phyloP scores from a whole-genome alignment of 2,329 filamentous ascomycete genomes.

The Phyllosticta capitalensis region DNA sequence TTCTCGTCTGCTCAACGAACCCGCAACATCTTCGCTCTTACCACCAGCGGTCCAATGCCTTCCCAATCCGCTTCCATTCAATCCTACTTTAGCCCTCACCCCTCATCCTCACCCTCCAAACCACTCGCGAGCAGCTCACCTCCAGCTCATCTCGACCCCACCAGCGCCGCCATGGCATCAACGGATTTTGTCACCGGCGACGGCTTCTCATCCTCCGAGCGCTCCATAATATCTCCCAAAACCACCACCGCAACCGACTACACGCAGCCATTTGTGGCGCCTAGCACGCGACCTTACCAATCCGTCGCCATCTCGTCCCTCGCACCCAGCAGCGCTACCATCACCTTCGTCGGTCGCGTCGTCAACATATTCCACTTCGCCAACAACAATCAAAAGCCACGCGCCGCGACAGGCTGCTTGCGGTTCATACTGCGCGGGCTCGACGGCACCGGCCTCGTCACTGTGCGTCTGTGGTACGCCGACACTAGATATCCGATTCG shows the following conservation, averaged over 20 bases:
- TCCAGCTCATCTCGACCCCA: not conserved
- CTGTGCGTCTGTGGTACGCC: conserved; percentile 46
- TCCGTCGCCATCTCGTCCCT: conserved; percentile 40
- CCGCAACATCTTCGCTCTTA: not conserved
- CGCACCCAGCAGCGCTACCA: conserved; percentile 39
- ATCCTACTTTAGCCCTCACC: conserved; percentile 30
- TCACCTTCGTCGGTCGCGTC: conserved; percentile 46
- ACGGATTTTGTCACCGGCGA: conserved; percentile 29
- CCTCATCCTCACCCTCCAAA: not conserved
- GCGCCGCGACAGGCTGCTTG: conserved; percentile 41
- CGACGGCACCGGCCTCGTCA: conserved; percentile 46
- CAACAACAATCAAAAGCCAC: conserved; percentile 26
- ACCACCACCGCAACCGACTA: not conserved
- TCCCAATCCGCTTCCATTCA: conserved; percentile 32
- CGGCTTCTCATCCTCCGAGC: conserved; percentile 44
- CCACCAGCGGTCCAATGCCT: conserved; percentile 21
- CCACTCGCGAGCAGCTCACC: not conserved
- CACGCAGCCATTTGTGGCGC: not conserved
- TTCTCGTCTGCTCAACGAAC: not conserved
- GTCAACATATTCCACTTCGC: conserved; percentile 37
- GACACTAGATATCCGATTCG: conserved; percentile 33
- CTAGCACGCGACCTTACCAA: conserved; percentile 30
- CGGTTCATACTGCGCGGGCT: conserved; percentile 41
- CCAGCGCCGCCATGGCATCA: not conserved
- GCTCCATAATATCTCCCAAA: conserved; percentile 30